Evolutionary conservation across 2,329 filamentous ascomycete genomes (phyloP).

Genomic region (Davidsoniella eucalypti): DNA sequence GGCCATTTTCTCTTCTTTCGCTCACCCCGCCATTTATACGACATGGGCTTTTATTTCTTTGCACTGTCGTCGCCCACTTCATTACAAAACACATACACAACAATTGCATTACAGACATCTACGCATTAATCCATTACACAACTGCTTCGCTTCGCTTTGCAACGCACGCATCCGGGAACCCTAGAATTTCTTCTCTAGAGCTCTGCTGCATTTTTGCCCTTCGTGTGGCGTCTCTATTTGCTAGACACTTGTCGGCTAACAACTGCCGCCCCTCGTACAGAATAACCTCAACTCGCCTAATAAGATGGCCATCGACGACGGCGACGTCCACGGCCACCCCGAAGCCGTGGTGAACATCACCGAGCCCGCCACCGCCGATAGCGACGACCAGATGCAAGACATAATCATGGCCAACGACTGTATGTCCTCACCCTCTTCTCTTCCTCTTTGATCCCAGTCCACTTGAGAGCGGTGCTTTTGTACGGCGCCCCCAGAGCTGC

Average conservation of each 20-base stretch:
- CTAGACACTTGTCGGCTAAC: not conserved
- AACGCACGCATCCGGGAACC: not conserved
- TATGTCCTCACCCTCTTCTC: slow-evolving; percentile 4
- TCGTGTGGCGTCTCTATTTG: not conserved
- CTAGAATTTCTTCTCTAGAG: not conserved
- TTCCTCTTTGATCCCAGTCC: not conserved
- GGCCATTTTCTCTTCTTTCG: not conserved
- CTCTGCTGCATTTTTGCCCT: not conserved
- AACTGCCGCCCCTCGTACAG: not conserved
- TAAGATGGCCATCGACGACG: slow-evolving; percentile 11
- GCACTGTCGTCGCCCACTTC: no score
- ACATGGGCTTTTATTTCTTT: not conserved
- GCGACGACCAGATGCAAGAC: slow-evolving; percentile 8
- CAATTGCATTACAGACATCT: not conserved
- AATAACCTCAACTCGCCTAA: slow-evolving; percentile 3
- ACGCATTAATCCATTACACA: not conserved
- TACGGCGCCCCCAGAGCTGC: no score
- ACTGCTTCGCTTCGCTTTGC: not conserved
- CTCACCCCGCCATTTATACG: not conserved
- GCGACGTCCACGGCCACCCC: slow-evolving; percentile 6
- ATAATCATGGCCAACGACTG: slow-evolving; percentile 9
- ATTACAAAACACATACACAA: not conserved
- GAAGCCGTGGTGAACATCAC: slow-evolving; percentile 8
- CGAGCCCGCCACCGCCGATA: slow-evolving; percentile 2
- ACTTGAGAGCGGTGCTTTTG: not conserved